Conservation (phyloP, 257 asterid genomes). For the Penstemon davidsonii region DNA sequence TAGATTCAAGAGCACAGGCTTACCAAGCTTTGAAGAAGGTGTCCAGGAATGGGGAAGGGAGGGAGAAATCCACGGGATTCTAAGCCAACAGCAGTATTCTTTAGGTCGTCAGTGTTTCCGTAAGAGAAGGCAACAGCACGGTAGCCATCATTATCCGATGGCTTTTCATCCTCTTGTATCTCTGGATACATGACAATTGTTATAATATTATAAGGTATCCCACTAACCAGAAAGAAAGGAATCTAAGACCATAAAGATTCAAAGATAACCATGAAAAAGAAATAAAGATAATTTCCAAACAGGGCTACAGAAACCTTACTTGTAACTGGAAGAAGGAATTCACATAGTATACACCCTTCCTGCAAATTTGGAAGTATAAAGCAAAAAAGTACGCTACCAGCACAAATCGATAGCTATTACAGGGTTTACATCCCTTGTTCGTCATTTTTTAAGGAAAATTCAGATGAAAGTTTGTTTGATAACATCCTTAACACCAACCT, state of each 20-base stretch:
- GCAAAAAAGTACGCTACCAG: conserved; percentile 44
- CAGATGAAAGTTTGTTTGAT: conserved; percentile 29
- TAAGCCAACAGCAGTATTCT: conserved; percentile 46
- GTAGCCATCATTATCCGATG: conserved; percentile 40
- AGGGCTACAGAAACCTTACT: conserved; percentile 49
- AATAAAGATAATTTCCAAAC: conserved; percentile 15
- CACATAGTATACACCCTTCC: conserved; percentile 45
- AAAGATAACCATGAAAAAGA: not conserved
- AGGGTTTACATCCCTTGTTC: conserved; percentile 27
- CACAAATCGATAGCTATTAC: conserved; percentile 41
- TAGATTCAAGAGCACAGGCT: conserved; percentile 38
- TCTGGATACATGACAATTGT: conserved; percentile 39
- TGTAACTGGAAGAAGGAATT: conserved; percentile 43
- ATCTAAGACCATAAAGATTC: conserved; percentile 13
- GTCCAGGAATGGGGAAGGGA: conserved; percentile 65
- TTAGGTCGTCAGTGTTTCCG: conserved; percentile 50
- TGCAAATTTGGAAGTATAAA: conserved; percentile 50
- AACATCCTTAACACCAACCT: conserved; percentile 18
- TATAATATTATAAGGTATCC: not conserved
- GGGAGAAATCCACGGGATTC: conserved; percentile 63
- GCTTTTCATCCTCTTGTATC: conserved; percentile 52
- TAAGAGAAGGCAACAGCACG: conserved; percentile 69
- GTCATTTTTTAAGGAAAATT: conserved; percentile 36
- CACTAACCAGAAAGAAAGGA: conserved; percentile 1
- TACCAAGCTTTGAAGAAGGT: conserved; percentile 75